A percentile compares a stretch with the other conserved stretches of the same genome.
phyloP scores from a whole-genome alignment of 345 rosid species.

The Brassica juncea region DNA sequence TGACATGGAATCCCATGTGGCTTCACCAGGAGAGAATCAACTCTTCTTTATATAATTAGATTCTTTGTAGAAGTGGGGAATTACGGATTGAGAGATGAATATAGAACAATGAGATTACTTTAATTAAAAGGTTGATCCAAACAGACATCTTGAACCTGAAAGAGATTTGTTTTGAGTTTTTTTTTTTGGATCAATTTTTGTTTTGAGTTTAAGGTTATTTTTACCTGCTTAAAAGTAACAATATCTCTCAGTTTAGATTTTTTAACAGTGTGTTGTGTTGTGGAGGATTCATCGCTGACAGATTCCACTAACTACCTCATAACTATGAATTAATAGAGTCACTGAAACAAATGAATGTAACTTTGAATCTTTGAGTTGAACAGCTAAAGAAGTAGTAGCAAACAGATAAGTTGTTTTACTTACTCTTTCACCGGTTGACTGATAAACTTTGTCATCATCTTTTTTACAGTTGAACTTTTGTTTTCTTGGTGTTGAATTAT shows the following conservation, averaged over 20 bases:
- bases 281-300: conserved; percentile 2
- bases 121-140: conserved; percentile 11
- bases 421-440: background rate
- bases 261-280: conserved; percentile 1
- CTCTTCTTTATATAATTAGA: background rate
- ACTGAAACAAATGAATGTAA: conserved; percentile 28
- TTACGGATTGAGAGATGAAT: conserved; percentile 23
- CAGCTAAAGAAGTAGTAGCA: conserved; percentile 6
- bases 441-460: background rate
- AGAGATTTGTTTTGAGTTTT: conserved; percentile 12
- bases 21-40: no score
- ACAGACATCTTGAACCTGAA: background rate
- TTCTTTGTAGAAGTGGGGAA: conserved; percentile 32
- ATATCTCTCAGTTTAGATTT: background rate
- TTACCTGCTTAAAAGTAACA: background rate
- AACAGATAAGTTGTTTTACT: conserved; percentile 10
- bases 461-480: conserved; percentile 8
- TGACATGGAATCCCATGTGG: no score
- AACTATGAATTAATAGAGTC: background rate
- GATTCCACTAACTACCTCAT: background rate
- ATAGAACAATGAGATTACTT: conserved; percentile 14
- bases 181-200: conserved; percentile 1
- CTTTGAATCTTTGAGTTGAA: conserved; percentile 17
- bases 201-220: background rate
- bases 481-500: background rate